A percentile compares a stretch with the other conserved stretches of the same genome.
phyloP scores from a whole-genome alignment of 345 rosid species.

The Heritiera littoralis region DNA sequence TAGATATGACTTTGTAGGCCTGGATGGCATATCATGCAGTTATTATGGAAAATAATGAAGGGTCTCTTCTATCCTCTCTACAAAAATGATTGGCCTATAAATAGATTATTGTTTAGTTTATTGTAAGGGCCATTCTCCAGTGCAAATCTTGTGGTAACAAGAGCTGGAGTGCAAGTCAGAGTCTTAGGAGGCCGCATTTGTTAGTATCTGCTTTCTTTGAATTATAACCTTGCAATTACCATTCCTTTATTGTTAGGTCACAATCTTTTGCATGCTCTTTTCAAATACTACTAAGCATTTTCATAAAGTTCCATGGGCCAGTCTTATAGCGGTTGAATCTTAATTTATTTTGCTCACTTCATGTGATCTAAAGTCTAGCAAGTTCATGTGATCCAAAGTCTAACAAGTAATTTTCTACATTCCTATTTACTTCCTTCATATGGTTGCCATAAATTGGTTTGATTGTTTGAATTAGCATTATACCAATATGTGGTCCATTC shows the following conservation, averaged over 20 bases:
- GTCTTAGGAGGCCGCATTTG: not conserved
- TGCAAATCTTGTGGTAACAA: not conserved
- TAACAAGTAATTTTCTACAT: not conserved
- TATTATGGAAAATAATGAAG: not conserved
- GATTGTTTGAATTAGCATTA: not conserved
- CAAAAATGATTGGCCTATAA: constrained; percentile 1
- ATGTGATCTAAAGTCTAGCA: not conserved
- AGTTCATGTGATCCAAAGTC: not conserved
- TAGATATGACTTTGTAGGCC: not conserved
- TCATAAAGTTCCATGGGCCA: not conserved
- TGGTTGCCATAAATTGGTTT: not conserved
- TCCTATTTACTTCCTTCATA: not conserved
- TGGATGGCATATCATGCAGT: constrained; percentile 2
- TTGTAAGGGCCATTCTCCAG: not conserved
- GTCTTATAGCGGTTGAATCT: not conserved
- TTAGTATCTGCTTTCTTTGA: not conserved
- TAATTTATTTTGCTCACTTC: constrained; percentile 1
- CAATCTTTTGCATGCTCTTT: not conserved
- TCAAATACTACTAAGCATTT: not conserved
- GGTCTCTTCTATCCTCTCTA: not conserved
- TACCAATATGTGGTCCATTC: not conserved
- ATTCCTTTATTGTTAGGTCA: not conserved
- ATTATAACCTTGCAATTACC: constrained; percentile 1
- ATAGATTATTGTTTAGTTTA: not conserved
- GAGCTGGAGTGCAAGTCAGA: not conserved